Conservation (phyloP, 345 rosid species). For the Melaleuca alternifolia region DNA sequence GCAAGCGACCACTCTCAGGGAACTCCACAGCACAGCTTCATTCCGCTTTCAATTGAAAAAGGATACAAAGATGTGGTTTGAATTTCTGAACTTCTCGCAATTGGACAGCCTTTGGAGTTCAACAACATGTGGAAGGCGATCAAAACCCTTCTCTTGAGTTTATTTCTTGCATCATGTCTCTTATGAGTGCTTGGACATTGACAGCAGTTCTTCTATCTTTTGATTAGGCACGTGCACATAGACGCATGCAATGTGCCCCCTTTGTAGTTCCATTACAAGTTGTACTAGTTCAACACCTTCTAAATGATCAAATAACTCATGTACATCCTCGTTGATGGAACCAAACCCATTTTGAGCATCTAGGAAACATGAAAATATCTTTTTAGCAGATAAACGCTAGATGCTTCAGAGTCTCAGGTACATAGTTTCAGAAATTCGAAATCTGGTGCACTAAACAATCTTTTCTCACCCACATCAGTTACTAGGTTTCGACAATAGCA, state of each 20-base stretch:
- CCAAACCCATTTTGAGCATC: not conserved
- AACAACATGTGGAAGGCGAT: not conserved
- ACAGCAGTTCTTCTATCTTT: not conserved
- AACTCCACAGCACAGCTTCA: not conserved
- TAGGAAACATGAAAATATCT: not conserved
- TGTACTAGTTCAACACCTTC: not conserved
- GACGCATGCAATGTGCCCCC: not conserved
- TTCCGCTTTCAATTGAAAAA: constrained; percentile 3
- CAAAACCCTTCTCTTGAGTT: not conserved
- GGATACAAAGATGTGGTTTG: not conserved
- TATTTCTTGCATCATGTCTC: not conserved
- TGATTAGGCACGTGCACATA: not conserved
- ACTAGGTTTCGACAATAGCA: not conserved
- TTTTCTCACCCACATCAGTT: not conserved
- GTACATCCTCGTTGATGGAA: not conserved
- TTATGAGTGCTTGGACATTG: not conserved
- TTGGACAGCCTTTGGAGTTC: not conserved
- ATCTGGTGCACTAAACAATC: not conserved
- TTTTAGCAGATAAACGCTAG: not conserved
- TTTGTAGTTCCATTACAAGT: not conserved
- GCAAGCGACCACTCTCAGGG: not conserved
- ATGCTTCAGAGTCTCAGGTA: not conserved
- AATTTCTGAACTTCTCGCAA: not conserved
- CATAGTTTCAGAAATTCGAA: not conserved
- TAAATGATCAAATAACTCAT: not conserved